Conservation (phyloP, 2,329 filamentous ascomycete genomes). For the Stachybotrys chartarum region DNA sequence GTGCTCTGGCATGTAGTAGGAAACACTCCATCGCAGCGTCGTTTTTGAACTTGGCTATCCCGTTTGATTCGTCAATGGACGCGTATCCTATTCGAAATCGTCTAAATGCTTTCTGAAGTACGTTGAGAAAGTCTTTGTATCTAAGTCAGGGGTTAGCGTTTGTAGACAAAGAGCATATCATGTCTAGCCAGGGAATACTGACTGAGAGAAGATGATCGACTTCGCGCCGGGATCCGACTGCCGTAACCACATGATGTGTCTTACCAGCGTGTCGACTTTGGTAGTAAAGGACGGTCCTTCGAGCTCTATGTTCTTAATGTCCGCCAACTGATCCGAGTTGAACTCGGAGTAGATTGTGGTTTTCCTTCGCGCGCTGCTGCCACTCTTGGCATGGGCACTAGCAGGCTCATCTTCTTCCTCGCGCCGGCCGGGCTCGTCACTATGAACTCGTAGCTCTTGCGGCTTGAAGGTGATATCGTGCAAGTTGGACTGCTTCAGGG, state of each 20-base stretch:
- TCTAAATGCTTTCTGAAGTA: slow-evolving; percentile 63
- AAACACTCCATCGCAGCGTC: slow-evolving; percentile 74
- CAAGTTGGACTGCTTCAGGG: slow-evolving; percentile 59
- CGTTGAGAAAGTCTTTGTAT: slow-evolving; percentile 70
- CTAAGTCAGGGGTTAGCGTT: slow-evolving; percentile 8
- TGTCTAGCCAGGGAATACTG: slow-evolving; percentile 6
- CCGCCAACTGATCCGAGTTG: slow-evolving; percentile 59
- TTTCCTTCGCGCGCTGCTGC: slow-evolving; percentile 18
- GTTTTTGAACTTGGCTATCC: slow-evolving; percentile 69
- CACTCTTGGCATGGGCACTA: slow-evolving; percentile 2
- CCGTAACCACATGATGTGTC: slow-evolving; percentile 81
- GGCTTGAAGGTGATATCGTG: slow-evolving; percentile 83
- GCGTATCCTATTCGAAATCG: slow-evolving; percentile 67
- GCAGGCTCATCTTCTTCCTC: slow-evolving; percentile 4
- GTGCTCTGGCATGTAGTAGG: slow-evolving; percentile 79
- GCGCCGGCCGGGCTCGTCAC: slow-evolving; percentile 7
- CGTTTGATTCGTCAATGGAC: slow-evolving; percentile 60
- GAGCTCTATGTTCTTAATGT: slow-evolving; percentile 79
- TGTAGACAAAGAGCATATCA: neutral
- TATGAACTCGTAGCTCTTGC: slow-evolving; percentile 60
- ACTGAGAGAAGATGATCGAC: slow-evolving; percentile 88
- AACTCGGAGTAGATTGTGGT: slow-evolving; percentile 71
- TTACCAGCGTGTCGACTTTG: slow-evolving; percentile 77
- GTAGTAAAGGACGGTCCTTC: slow-evolving; percentile 70
- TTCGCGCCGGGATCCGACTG: slow-evolving; percentile 81